phyloP scores from a whole-genome alignment of 345 rosid species.

The Boechera stricta region DNA sequence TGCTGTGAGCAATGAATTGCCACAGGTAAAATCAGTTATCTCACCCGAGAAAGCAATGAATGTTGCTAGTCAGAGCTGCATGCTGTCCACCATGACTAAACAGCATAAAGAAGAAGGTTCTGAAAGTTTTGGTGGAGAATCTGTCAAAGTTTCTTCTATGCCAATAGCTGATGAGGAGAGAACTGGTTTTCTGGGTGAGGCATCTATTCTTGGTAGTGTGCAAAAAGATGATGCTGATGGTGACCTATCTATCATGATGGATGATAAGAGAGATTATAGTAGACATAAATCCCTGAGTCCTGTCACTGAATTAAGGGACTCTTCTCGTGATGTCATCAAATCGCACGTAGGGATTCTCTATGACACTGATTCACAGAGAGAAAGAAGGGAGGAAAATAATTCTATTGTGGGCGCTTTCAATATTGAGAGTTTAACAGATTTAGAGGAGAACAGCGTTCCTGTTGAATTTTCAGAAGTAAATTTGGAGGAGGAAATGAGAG shows the following conservation, averaged over 20 bases:
- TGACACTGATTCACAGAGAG: slow-evolving; percentile 45
- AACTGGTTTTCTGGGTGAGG: slow-evolving; percentile 43
- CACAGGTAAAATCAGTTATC: slow-evolving; percentile 41
- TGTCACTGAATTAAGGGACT: slow-evolving; percentile 41
- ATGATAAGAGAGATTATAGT: slow-evolving; percentile 25
- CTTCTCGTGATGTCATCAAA: slow-evolving; percentile 39
- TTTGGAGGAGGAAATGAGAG: slow-evolving; percentile 76
- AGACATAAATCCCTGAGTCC: slow-evolving; percentile 31
- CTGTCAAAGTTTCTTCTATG: slow-evolving; percentile 38
- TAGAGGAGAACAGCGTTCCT: slow-evolving; percentile 41
- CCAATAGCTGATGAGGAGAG: slow-evolving; percentile 43
- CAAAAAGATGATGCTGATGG: slow-evolving; percentile 40
- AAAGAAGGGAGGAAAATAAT: slow-evolving; percentile 39
- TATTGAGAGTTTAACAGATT: slow-evolving; percentile 38
- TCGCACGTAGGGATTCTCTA: slow-evolving; percentile 35
- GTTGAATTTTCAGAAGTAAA: slow-evolving; percentile 53
- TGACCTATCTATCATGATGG: slow-evolving; percentile 19
- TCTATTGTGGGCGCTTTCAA: slow-evolving; percentile 21
- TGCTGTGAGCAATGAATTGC: slow-evolving; percentile 26
- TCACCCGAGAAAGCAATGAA: slow-evolving; percentile 38
- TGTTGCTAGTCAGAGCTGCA: slow-evolving; percentile 44
- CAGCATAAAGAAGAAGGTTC: slow-evolving; percentile 38
- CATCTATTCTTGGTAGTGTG: neutral
- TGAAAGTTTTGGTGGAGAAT: slow-evolving; percentile 39
- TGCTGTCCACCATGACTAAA: slow-evolving; percentile 45